Evolutionary conservation across 2,329 filamentous ascomycete genomes (phyloP), one percentile per base, ranked within the genome.

Genomic region (Phyllosticta citriasiana): DNA sequence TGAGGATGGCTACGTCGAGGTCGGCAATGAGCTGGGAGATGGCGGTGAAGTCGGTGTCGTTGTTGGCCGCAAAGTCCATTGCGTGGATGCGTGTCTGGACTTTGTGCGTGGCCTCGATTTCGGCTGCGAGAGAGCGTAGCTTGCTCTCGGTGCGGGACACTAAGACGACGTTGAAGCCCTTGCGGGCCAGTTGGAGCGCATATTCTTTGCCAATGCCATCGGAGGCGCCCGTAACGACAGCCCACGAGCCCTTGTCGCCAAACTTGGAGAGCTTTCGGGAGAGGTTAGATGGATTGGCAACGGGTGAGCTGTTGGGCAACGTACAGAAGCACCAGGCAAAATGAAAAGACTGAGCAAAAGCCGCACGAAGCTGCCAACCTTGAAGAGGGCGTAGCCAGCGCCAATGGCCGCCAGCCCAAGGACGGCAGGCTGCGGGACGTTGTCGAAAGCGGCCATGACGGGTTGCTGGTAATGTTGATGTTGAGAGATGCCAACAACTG

Each of bases 181-280:
- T 92, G 64, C 84, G 80, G 25, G 94, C 92, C 62, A 99, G 86
- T 74, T 97, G 91, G 33, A 88, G 82, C 47, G 93, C 91, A 73
- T 91, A 99, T 78, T 99, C 94, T 77, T 96, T 97, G 72, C 94
- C 94, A 65, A 99, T 86, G 65, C 94, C 95, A 75, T 99, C 94
- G 10, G 92, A 97, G 57, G 93, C 94, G 65, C 94, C 94, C 26
- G 94, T 99, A 51, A 99, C 83, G 60, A 99, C 84, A 33, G 90
- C 94, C 92, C 93, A 99, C 62, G 88, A 92, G 64, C 93, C 93
- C 70, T 91, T 90, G 68, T 88, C 88, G 67, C 92, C 94, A 77
- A 96, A 97, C 67, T 88, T 91, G 68, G 87, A 87, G 62, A 99
- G 86, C 93, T 96, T 63, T 10, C 26, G 2, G 19, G n/a, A 50